Evolutionary conservation across 768 basidiomycete genomes (phyloP).

Genomic region (Obba rivulosa): DNA sequence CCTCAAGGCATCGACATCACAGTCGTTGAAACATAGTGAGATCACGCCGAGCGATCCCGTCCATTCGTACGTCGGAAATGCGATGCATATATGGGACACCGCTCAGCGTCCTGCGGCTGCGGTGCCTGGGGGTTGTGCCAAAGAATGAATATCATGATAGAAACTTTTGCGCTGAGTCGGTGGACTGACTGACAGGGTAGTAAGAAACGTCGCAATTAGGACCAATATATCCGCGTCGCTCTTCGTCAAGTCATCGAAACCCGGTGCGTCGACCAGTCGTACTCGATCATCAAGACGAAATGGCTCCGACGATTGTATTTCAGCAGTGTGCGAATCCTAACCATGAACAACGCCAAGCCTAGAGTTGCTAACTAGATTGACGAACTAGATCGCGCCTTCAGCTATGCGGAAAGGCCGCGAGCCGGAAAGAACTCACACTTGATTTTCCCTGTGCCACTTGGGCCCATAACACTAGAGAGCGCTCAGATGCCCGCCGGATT

Average conservation of each 20-base stretch:
- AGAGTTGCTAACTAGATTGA: conserved; percentile 47
- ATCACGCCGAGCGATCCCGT: conserved; percentile 4
- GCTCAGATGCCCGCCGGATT: too few relatives aligned
- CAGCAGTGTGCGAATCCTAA: conserved; percentile 46
- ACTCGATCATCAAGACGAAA: conserved; percentile 41
- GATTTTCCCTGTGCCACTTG: conserved; percentile 19
- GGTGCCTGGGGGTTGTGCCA: conserved; percentile 9
- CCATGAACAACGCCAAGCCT: conserved; percentile 38
- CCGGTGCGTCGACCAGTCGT: conserved; percentile 52
- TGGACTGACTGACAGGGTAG: background rate
- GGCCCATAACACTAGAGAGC: conserved; percentile 21
- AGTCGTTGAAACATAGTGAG: conserved; percentile 12
- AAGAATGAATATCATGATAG: too few relatives aligned
- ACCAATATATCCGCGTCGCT: too few relatives aligned
- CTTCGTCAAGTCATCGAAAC: conserved; percentile 47
- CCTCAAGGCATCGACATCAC: conserved; percentile 10
- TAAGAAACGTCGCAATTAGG: too few relatives aligned
- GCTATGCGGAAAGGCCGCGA: background rate
- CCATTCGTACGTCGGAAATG: conserved; percentile 15
- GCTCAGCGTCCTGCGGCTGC: conserved; percentile 1
- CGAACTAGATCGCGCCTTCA: conserved; percentile 33
- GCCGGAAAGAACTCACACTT: conserved; percentile 7
- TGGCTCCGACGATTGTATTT: conserved; percentile 36
- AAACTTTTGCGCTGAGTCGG: background rate
- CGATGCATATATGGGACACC: conserved; percentile 18